These are phyloP conservation scores for Lentinus polychrous DNA, from an alignment of 1,284 basidiomycete species.

Conservation along the genomic window DNA sequence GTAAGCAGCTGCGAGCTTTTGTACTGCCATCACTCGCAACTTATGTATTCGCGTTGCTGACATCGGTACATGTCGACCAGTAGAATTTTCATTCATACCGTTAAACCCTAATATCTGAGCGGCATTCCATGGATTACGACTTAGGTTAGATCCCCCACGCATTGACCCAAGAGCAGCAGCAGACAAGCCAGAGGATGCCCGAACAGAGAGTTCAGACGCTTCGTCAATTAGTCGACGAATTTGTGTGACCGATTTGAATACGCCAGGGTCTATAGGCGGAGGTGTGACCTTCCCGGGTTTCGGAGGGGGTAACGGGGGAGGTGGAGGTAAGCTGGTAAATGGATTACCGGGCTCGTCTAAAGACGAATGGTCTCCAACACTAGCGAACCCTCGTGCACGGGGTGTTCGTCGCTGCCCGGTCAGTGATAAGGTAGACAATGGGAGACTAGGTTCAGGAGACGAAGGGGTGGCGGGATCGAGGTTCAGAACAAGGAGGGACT, in stretches of 20 bases:
- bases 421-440: constrained; percentile 21
- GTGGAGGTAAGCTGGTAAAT: constrained; percentile 32
- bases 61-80: constrained; percentile 71
- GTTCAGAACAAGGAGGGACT: constrained; percentile 71
- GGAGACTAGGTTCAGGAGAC: constrained; percentile 36
- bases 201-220: constrained; percentile 74
- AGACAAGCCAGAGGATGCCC: constrained; percentile 73
- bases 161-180: constrained; percentile 63
- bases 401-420: constrained; percentile 17
- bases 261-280: constrained; percentile 79
- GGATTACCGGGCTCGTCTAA: constrained; percentile 44
- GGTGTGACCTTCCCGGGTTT: constrained; percentile 60
- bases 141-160: constrained; percentile 30
- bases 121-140: constrained; percentile 46
- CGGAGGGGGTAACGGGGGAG: constrained; percentile 41
- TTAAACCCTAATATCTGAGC: constrained; percentile 57
- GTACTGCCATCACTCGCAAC: constrained; percentile 68
- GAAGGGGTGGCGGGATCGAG: constrained; percentile 60
- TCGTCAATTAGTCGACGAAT: constrained; percentile 79
- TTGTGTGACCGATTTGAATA: constrained; percentile 63
- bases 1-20: constrained; percentile 77
- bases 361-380: constrained; percentile 42
- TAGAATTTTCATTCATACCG: constrained; percentile 38
- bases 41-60: constrained; percentile 74
- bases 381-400: constrained; percentile 34